A percentile compares a stretch with the other conserved stretches of the same genome.
Evolutionary conservation across 352 stramenopile genomes (phyloP).

Genomic region (Halophytophthora polymorphica): DNA sequence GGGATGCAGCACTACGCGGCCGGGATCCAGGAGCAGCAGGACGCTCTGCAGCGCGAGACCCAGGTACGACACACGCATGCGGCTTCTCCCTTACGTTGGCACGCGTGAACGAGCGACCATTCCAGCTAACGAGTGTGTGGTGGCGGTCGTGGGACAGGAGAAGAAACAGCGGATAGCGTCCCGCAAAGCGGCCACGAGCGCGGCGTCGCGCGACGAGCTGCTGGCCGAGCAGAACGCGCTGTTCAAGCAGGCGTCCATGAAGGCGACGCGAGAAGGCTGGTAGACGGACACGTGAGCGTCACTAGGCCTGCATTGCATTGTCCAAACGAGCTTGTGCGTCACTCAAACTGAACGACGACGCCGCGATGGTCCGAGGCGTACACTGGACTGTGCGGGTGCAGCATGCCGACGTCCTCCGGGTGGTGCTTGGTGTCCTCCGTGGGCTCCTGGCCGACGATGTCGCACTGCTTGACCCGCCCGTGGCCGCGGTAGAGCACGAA

Average conservation of each 20-base stretch:
- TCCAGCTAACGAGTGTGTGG: too few relatives aligned
- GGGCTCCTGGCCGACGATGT: constrained; percentile 74
- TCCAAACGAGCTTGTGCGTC: constrained; percentile 2
- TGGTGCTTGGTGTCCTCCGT: constrained; percentile 59
- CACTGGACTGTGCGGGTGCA: constrained; percentile 66
- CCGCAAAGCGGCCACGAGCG: constrained; percentile 31
- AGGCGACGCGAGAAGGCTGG: constrained; percentile 65
- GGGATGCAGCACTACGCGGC: constrained; percentile 32
- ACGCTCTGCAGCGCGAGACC: constrained; percentile 16
- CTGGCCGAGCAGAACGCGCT: constrained; percentile 69
- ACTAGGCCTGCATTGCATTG: too few relatives aligned
- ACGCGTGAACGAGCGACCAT: too few relatives aligned
- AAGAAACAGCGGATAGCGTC: constrained; percentile 44
- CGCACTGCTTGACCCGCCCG: constrained; percentile 55
- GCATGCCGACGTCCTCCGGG: constrained; percentile 71
- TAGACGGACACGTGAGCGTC: constrained; percentile 29
- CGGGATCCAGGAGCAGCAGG: constrained; percentile 32
- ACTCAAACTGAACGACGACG: constrained; percentile 68
- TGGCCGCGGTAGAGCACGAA: constrained; percentile 76
- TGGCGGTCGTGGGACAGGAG: constrained; percentile 12
- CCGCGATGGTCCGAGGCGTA: constrained; percentile 86
- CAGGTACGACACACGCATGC: constrained; percentile 19
- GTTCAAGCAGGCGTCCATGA: constrained; percentile 62
- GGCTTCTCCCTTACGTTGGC: neutral
- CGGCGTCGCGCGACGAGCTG: constrained; percentile 46